Base-by-base conservation (phyloP, 2,329 filamentous ascomycete genomes). In the Fusarium torreyae region DNA sequence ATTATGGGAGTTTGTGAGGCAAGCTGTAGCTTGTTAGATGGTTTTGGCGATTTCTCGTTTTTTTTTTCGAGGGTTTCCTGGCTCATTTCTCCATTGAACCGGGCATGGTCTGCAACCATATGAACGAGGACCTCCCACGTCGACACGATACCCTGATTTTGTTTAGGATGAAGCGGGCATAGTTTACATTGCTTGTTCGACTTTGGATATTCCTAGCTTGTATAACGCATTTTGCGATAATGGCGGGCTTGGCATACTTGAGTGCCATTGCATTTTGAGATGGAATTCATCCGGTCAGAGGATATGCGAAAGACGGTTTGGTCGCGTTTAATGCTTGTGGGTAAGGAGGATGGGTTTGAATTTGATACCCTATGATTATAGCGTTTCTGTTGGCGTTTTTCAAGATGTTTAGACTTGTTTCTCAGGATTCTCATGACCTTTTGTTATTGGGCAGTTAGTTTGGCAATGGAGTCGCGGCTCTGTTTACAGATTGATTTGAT, bases 61-160 rank as follows among this genome's bases (percentile, higher is more conserved):
- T 63, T 50, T 63, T 67, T 48, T 49, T 61, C 11, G 17, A 45
- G 45, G 63, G 53, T 49, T 28, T 66, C 36, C 49, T 28, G 40
- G 28, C 43, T 57, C 42, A 26, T 28, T 44, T 40, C 52, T 56
- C 49, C 43, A 46, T 40, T 58, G 43, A 40, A 46, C 46, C 22
- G 46, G 51, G 45, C 45, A 56, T 20, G 49, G 55, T 51, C 44
- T 59, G 45, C 40, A 57, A 49, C 26, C 58, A 48, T 55, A 58
- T 33, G 54, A 56, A 61, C 50, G 59, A 57, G 57, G 49, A 61
- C 34, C 45, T 65, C 42, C 64, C 53, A 63, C 70, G 61, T 65
- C 73, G 63, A 73, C 69, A 72, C 68, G 67, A 74, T 75, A 74
- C 68, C 68, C 66, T 62, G 45, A 63, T 57, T 67, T 66, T 69